Percentiles rank a stretch among this genome's conserved stretches.
phyloP scores from a whole-genome alignment of 257 asterid genomes.

The Scutellaria barbata region DNA sequence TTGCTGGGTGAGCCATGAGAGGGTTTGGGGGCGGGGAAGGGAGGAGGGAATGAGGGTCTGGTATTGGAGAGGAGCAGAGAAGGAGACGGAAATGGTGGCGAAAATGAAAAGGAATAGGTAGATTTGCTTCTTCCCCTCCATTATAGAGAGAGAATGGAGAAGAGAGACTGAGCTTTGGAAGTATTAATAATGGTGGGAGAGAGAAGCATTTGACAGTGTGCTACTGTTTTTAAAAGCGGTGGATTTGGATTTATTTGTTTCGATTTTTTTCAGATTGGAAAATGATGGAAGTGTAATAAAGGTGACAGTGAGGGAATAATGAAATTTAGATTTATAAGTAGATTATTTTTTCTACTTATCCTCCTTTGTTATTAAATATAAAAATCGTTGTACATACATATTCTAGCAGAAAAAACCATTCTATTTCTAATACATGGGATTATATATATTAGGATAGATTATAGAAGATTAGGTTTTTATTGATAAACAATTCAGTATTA shows the following conservation, averaged over 20 bases:
- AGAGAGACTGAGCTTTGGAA: slow-evolving; percentile 20
- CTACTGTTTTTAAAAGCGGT: slow-evolving; percentile 22
- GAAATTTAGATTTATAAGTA: no score
- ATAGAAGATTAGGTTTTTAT: no score
- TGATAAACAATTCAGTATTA: no score
- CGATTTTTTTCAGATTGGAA: neutral
- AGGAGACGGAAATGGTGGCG: slow-evolving; percentile 32
- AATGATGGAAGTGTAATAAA: neutral
- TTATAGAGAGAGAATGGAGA: slow-evolving; percentile 22
- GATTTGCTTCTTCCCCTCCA: slow-evolving; percentile 29
- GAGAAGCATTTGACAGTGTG: slow-evolving; percentile 20
- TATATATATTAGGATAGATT: no score
- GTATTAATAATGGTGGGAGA: slow-evolving; percentile 40
- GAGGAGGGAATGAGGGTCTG: slow-evolving; percentile 52
- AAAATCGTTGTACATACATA: no score
- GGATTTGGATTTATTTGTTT: slow-evolving; percentile 29
- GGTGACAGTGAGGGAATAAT: neutral
- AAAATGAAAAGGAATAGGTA: slow-evolving; percentile 31
- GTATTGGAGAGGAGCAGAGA: slow-evolving; percentile 42
- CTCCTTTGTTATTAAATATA: no score
- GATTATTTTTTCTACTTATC: no score
- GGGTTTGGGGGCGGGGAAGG: slow-evolving; percentile 59
- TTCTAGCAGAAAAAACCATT: no score
- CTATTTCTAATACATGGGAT: no score
- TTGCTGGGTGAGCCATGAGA: slow-evolving; percentile 46